Percentiles rank a stretch among this genome's conserved stretches.
These are phyloP conservation scores for Leishmania martiniquensis DNA, from an alignment of 208 protist species.

Conservation along the genomic window DNA sequence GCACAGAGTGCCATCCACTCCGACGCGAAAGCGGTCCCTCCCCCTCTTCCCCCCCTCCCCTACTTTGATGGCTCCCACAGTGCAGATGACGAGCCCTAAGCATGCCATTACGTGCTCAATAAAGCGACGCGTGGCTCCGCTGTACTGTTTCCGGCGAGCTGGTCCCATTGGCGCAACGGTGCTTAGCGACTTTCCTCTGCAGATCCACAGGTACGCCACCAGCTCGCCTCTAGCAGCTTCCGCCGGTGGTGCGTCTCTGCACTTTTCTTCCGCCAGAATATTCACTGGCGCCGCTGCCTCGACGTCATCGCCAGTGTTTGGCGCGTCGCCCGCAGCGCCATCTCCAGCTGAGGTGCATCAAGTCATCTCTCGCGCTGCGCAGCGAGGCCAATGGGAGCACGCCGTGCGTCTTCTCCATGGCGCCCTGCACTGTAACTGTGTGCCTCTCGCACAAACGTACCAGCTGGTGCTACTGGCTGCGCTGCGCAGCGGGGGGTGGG, in stretches of 20 bases:
- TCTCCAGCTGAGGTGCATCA: conserved; percentile 73
- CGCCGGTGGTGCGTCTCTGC: not conserved
- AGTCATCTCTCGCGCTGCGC: conserved; percentile 46
- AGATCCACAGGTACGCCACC: not conserved
- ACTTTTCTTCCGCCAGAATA: not conserved
- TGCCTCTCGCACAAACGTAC: conserved; percentile 74
- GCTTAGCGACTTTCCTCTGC: not conserved
- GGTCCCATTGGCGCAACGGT: not conserved
- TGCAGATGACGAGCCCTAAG: not conserved
- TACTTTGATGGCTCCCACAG: too few relatives aligned
- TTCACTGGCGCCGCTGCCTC: not conserved
- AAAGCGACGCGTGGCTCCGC: not conserved
- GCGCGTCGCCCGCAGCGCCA: conserved; percentile 24
- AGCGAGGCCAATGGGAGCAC: conserved; percentile 49
- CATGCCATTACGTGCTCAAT: not conserved
- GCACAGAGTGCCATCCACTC: not conserved
- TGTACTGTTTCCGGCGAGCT: not conserved
- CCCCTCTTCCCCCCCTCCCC: too few relatives aligned
- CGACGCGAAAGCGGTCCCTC: not conserved
- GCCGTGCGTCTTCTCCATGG: conserved; percentile 58
- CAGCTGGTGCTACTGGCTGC: conserved; percentile 46
- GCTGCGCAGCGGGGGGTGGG: conserved; percentile 47
- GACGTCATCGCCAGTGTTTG: not conserved
- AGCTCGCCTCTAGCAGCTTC: not conserved
- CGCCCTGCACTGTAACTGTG: conserved; percentile 51